phyloP scores from a whole-genome alignment of 169 alveolate genomes.

The Plasmodium blacklocki region DNA sequence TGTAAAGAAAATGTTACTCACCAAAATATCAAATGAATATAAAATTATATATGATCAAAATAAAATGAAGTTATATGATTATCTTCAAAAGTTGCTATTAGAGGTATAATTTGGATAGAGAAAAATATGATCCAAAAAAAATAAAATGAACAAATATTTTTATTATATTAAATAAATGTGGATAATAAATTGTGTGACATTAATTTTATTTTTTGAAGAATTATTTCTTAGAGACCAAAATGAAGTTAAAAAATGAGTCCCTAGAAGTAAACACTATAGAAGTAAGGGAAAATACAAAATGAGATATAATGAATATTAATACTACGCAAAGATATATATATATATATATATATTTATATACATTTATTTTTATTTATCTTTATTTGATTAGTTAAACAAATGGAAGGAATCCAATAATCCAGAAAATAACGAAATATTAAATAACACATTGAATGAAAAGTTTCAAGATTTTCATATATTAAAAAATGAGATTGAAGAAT shows the following conservation, averaged over 20 bases:
- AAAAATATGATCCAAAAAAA: neutral
- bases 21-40: constrained; percentile 33
- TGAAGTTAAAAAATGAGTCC: constrained; percentile 52
- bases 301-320: no score
- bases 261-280: constrained; percentile 25
- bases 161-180: neutral
- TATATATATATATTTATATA: neutral
- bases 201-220: constrained; percentile 20
- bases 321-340: no score
- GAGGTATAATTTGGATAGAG: constrained; percentile 15
- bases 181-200: neutral
- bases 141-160: neutral
- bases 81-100: constrained; percentile 40
- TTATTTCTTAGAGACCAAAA: constrained; percentile 61
- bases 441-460: constrained; percentile 19
- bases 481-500: constrained; percentile 41
- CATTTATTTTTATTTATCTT: neutral
- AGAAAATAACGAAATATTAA: constrained; percentile 43
- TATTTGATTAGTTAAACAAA: constrained; percentile 21
- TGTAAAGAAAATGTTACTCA: constrained; percentile 43
- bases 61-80: constrained; percentile 20
- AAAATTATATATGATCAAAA: constrained; percentile 17
- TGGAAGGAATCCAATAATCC: constrained; percentile 47
- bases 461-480: constrained; percentile 45
- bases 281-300: neutral